Evolutionary conservation across 129 eudicot species (phyloP), one percentile per base, ranked within the genome.

Genomic region (Logfia minima): DNA sequence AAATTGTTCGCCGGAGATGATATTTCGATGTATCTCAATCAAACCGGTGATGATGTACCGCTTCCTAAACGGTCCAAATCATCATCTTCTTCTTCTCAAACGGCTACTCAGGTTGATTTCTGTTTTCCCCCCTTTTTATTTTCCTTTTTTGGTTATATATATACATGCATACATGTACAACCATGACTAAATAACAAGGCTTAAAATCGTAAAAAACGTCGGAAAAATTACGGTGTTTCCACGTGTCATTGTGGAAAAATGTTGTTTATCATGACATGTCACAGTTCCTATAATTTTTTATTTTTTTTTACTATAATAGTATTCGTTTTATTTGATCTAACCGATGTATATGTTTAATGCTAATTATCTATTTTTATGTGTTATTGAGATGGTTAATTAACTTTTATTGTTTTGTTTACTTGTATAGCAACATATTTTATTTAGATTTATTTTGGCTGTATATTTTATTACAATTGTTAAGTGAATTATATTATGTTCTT

Each of bases 51-150:
- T 0, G 37, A 24, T 21, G 83, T 41, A 63, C 83, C 73, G 60
- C 16, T 79, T 63, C 56, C 77, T 10, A 79, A 79, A 71, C 67
- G 83, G 72, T 79, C 77, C 77, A 79, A 79, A 32, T 22, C 78
- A 18, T 79, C 78, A 10, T 79, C 72, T 18, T 71, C 72, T 18
- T 71, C 72, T 22, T 29, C 72, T 34, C 62, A 45, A 58, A 58
- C 68, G 73, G 21, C 29, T 63, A 51, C 72, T 53, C 83, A 79
- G 83, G 83, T 79, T 45, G 4, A 71, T 79, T 68, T 71, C 23
- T 48, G 55, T 13, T 3, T 14, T 3, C 0, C 18, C 55, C 3
- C 11, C 11, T 43, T 10, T 48, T 11, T 48, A 11, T 14, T 48
- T 48, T 48, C 55, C 55, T 14, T 14, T 48, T 48, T 41, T 41